These are phyloP conservation scores for Saccharomyces hybrid DNA, from an alignment of 1,139 yeast species.

Conservation along the genomic window DNA sequence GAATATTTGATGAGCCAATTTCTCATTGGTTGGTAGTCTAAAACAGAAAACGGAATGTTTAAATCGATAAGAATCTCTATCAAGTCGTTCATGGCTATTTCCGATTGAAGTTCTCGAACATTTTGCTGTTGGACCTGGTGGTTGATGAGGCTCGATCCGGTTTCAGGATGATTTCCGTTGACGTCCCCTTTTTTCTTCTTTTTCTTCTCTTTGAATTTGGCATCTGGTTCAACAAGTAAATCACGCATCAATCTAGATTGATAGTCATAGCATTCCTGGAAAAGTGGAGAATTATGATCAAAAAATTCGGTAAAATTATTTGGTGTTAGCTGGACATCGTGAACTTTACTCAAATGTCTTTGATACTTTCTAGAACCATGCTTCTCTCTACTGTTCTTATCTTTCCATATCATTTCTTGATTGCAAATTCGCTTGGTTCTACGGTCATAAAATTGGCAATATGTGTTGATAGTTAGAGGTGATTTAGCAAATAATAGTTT, in stretches of 20 bases:
- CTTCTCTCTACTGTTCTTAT: neutral
- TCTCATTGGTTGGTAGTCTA: neutral
- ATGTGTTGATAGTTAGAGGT: neutral
- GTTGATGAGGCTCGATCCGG: neutral
- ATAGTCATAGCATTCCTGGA: neutral
- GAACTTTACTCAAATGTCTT: neutral
- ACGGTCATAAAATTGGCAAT: neutral
- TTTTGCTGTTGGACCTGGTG: neutral
- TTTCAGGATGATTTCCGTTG: neutral
- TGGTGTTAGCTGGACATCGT: neutral
- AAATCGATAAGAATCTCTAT: neutral
- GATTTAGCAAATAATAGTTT: neutral
- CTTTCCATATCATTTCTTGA: neutral
- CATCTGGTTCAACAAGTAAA: neutral
- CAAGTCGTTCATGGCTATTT: neutral
- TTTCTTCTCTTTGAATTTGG: neutral
- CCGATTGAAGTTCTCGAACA: neutral
- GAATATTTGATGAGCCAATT: neutral
- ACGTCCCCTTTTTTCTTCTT: neutral
- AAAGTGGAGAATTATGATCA: neutral
- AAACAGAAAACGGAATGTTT: neutral
- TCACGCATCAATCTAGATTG: neutral
- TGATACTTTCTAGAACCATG: neutral
- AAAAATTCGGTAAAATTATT: neutral
- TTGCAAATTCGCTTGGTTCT: neutral